Conservation (phyloP, 257 asterid genomes). For the Parsonsia alboflavescens region DNA sequence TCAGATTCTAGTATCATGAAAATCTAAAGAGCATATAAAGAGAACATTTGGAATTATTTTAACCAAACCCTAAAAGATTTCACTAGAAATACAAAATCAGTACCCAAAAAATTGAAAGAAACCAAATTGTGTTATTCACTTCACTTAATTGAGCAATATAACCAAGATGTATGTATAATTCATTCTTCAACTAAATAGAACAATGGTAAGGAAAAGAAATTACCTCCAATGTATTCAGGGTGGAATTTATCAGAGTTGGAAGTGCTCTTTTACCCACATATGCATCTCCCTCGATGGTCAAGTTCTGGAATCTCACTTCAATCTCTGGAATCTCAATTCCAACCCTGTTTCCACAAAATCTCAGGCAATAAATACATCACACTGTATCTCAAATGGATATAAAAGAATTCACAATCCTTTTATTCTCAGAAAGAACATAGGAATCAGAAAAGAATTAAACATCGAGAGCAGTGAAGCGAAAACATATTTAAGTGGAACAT, state of each 20-base stretch:
- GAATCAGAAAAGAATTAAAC: not conserved
- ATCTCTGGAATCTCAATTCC: conserved; percentile 81
- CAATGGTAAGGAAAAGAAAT: not conserved
- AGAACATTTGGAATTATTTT: not conserved
- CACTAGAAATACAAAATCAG: not conserved
- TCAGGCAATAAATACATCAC: not conserved
- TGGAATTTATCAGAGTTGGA: conserved; percentile 78
- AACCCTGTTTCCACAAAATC: conserved; percentile 38
- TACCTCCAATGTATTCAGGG: conserved; percentile 72
- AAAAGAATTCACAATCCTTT: not conserved
- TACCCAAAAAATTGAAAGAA: not conserved
- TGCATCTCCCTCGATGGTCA: conserved; percentile 77
- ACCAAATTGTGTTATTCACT: not conserved
- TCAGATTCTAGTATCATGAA: not conserved
- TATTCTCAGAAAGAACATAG: not conserved
- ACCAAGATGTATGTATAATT: not conserved
- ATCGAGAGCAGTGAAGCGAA: not conserved
- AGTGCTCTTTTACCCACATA: conserved; percentile 76
- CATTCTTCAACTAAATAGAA: too few species aligned
- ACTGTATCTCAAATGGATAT: not conserved
- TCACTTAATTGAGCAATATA: not conserved
- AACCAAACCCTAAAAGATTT: not conserved
- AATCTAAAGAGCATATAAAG: not conserved
- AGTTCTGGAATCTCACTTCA: conserved; percentile 71
- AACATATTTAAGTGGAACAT: not conserved